phyloP scores from a whole-genome alignment of 345 rosid species.

The Sisymbrium altissimum region DNA sequence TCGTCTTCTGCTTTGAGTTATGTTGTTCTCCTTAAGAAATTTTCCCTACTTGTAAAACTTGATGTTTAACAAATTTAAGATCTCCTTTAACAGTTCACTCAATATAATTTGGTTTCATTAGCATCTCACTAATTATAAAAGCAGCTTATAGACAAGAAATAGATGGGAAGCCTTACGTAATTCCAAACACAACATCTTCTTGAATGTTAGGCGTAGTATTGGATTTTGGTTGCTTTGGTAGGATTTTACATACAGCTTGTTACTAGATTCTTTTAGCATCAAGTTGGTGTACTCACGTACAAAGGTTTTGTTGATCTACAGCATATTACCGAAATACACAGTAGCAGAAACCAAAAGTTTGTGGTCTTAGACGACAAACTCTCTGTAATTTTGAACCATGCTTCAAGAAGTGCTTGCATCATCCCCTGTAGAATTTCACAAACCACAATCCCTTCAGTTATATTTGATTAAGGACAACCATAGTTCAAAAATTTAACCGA shows the following conservation, averaged over 20 bases:
- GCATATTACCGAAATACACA: slow-evolving; percentile 10
- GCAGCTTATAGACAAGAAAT: neutral
- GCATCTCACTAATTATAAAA: neutral
- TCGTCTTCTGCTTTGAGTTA: neutral
- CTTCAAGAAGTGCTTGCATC: slow-evolving; percentile 36
- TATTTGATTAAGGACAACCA: neutral
- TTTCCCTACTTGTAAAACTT: neutral
- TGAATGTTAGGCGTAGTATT: neutral
- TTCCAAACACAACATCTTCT: neutral
- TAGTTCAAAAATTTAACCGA: neutral
- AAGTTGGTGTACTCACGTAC: neutral
- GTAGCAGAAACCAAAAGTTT: neutral
- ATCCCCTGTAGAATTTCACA: slow-evolving; percentile 25
- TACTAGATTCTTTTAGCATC: neutral
- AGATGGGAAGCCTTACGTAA: neutral
- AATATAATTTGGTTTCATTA: neutral
- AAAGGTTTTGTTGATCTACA: slow-evolving; percentile 9
- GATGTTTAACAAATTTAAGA: neutral
- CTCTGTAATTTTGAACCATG: slow-evolving; percentile 3
- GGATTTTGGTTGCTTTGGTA: slow-evolving; percentile 3
- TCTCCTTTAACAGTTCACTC: neutral
- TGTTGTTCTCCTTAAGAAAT: neutral
- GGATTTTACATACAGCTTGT: slow-evolving; percentile 7
- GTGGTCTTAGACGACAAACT: slow-evolving; percentile 5
- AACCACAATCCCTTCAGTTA: slow-evolving; percentile 3